A percentile compares a stretch with the other conserved stretches of the same genome.
phyloP scores from a whole-genome alignment of 768 basidiomycete species.

The Leccinum incarnatum region DNA sequence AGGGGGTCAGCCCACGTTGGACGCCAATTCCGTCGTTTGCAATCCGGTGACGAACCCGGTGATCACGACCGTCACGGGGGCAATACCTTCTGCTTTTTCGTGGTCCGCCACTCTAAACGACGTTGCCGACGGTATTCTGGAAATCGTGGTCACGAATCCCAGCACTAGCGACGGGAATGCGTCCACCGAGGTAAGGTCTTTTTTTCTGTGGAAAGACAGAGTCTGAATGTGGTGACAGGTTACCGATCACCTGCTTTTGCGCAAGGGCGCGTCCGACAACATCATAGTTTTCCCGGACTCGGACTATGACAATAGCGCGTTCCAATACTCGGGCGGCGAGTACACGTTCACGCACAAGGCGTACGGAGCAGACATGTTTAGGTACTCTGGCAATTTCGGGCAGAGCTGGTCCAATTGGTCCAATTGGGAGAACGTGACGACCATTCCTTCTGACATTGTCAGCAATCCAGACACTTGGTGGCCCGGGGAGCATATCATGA shows the following conservation, averaged over 20 bases:
- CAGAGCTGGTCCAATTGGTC: conserved; percentile 81
- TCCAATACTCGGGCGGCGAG: conserved; percentile 55
- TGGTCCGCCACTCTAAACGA: conserved; percentile 75
- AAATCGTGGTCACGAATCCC: conserved; percentile 64
- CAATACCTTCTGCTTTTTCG: conserved; percentile 56
- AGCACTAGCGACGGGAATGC: conserved; percentile 38
- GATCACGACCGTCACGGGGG: conserved; percentile 50
- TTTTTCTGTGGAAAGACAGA: neutral
- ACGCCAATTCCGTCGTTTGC: conserved; percentile 45
- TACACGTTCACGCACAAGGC: conserved; percentile 83
- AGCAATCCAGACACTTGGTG: conserved; percentile 54
- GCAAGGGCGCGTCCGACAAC: conserved; percentile 75
- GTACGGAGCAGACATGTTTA: conserved; percentile 80
- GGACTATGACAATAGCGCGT: conserved; percentile 68
- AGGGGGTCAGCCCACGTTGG: conserved; percentile 54
- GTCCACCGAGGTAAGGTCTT: conserved; percentile 53
- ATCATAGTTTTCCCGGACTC: conserved; percentile 83
- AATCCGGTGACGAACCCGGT: conserved; percentile 45
- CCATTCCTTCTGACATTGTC: conserved; percentile 60
- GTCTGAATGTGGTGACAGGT: conserved; percentile 36
- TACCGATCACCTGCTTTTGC: conserved; percentile 74
- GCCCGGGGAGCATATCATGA: conserved; percentile 80
- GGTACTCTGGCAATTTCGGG: conserved; percentile 87
- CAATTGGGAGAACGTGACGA: conserved; percentile 71
- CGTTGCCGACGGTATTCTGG: conserved; percentile 80